Evolutionary conservation across 140 eudicot species (phyloP).

Genomic region (Stevia rebaudiana): DNA sequence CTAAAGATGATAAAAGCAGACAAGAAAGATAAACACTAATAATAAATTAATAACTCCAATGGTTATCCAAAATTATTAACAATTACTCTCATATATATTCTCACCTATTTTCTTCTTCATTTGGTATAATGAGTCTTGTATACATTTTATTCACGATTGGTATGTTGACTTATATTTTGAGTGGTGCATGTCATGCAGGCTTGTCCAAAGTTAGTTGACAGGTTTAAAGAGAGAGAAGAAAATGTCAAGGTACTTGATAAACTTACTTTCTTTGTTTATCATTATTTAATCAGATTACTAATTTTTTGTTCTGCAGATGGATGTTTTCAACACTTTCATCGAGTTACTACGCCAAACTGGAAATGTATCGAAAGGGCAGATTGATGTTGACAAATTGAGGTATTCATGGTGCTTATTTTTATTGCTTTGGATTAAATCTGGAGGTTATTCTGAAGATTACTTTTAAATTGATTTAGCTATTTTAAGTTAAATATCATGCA

Average conservation of each 20-base stretch:
- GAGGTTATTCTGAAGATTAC: constrained; percentile 5
- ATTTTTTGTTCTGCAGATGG: constrained; percentile 64
- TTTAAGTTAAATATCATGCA: background rate
- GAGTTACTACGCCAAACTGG: constrained; percentile 96
- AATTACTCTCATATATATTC: background rate
- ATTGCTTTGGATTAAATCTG: background rate
- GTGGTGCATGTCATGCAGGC: constrained; percentile 56
- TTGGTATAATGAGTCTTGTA: no score
- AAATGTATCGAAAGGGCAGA: constrained; percentile 88
- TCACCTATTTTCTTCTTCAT: no score
- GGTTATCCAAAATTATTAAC: background rate
- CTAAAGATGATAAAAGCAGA: background rate
- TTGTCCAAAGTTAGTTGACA: constrained; percentile 93
- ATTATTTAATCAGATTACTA: constrained; percentile 9
- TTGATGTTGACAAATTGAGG: constrained; percentile 78
- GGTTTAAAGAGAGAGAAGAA: constrained; percentile 98
- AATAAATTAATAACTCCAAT: no score
- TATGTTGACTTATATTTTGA: background rate
- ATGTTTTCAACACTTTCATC: constrained; percentile 89
- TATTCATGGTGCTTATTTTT: constrained; percentile 24
- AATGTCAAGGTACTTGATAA: constrained; percentile 72
- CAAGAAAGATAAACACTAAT: no score
- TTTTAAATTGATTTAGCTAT: background rate
- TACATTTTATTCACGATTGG: no score
- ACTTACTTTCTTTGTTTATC: background rate